Evolutionary conservation across 768 basidiomycete genomes (phyloP), one percentile per base, ranked within the genome.

Genomic region (Phallus indusiatus): DNA sequence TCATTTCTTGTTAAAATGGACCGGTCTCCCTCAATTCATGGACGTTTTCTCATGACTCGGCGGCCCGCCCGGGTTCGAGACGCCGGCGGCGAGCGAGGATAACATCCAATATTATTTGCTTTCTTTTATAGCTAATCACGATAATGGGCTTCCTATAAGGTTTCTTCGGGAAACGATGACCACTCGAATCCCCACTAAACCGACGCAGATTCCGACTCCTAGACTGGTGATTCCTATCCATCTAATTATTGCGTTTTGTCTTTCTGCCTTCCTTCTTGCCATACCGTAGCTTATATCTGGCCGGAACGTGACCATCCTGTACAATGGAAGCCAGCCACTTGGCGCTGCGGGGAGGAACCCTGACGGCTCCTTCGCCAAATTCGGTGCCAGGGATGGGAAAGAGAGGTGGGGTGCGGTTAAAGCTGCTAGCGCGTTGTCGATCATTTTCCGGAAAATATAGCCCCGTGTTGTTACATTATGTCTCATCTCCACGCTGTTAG

Each of bases 251-350:
- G 68, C 70, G n/a, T 79, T 74, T 73, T 99, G 95, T 68, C 77
- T 74, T 61, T 72, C 76, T 59, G 86, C 86, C 71, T 83, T 85
- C 68, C 75, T 78, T 69, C 81, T 80, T 20, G 86, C 94, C 53
- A 83, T 84, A 58, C 85, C 83, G 69, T 99, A 99, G 69, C 85
- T 86, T 66, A 99, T 83, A 72, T 98, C 95, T 54, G 93, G 91
- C 47, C 95, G 82, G 75, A 99, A 99, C 48, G 95, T 97, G 64
- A 96, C 87, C 94, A 98, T 96, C 35, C 91, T 91, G 72, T 99
- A 99, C 53, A 95, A 78, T 59, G 92, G 89, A 54, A 94, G 79
- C 94, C 94, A 97, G 37, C 90, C 93, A 63, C 70, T 69, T 48
- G 85, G 86, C 61, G 76, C 72, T 61, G 70, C 69, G 60, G 83